Conservation (phyloP, 2,329 filamentous ascomycete genomes). For the Fusarium metavorans region DNA sequence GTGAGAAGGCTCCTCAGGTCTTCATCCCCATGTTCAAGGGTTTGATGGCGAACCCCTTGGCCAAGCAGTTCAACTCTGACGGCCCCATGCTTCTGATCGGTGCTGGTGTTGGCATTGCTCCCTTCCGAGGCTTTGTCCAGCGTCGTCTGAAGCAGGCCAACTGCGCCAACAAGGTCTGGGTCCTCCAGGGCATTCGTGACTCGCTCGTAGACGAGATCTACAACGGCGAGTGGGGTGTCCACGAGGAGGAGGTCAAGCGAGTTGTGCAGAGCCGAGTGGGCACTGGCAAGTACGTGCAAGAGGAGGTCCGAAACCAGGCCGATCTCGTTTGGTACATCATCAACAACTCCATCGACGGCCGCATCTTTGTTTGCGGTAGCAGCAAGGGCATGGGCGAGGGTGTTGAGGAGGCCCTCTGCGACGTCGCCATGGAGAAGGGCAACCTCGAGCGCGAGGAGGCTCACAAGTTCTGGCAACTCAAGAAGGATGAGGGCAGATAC, state of each 20-base stretch:
- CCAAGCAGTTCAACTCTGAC: constrained; percentile 90
- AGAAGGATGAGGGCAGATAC: constrained; percentile 94
- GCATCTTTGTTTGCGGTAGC: constrained; percentile 96
- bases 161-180: constrained; percentile 98
- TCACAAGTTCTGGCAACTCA: constrained; percentile 87
- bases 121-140: constrained; percentile 97
- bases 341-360: constrained; percentile 96
- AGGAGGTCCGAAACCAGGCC: constrained; percentile 90
- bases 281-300: constrained; percentile 92
- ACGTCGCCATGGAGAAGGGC: constrained; percentile 93
- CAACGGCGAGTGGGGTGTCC: constrained; percentile 93
- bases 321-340: constrained; percentile 99
- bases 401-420: constrained; percentile 86
- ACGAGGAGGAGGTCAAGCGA: constrained; percentile 87
- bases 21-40: constrained; percentile 98
- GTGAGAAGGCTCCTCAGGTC: constrained; percentile 69
- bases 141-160: constrained; percentile 93
- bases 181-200: constrained; percentile 94
- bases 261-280: constrained; percentile 82
- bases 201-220: constrained; percentile 96
- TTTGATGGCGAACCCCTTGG: constrained; percentile 95
- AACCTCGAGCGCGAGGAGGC: constrained; percentile 87
- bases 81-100: constrained; percentile 98
- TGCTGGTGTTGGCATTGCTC: constrained; percentile 95
- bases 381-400: constrained; percentile 98